Conservation (phyloP, 352 stramenopile genomes). For the Globisporangium ultimum region DNA sequence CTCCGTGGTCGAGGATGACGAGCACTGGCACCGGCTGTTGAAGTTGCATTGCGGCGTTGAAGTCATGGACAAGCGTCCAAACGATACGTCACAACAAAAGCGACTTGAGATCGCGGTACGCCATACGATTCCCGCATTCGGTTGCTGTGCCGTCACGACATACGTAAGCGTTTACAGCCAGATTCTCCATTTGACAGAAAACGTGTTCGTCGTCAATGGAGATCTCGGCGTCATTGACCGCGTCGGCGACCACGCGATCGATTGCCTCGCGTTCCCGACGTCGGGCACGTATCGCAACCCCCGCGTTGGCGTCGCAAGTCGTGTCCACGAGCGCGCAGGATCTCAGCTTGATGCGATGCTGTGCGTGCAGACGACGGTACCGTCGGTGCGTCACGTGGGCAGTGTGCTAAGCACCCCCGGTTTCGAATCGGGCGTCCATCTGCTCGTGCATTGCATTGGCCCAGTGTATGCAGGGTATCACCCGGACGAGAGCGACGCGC, state of each 20-base stretch:
- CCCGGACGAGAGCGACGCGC: background rate
- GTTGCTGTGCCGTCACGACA: constrained; percentile 17
- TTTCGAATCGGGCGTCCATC: constrained; percentile 31
- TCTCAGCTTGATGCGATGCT: constrained; percentile 14
- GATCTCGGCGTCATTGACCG: constrained; percentile 37
- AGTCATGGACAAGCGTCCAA: background rate
- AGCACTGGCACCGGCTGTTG: constrained; percentile 2
- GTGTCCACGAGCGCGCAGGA: constrained; percentile 50
- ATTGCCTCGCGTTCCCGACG: constrained; percentile 68
- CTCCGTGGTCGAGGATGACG: constrained; percentile 2
- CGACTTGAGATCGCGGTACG: background rate
- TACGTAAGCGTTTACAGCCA: constrained; percentile 47
- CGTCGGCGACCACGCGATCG: constrained; percentile 24
- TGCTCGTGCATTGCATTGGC: constrained; percentile 63
- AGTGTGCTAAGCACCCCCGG: constrained; percentile 40
- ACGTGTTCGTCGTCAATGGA: constrained; percentile 33
- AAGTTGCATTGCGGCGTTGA: constrained; percentile 5
- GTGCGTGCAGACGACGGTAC: background rate
- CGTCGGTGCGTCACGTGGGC: constrained; percentile 1
- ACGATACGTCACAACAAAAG: background rate
- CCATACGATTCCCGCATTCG: constrained; percentile 1
- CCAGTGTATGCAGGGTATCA: constrained; percentile 9
- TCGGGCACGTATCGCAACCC: constrained; percentile 36
- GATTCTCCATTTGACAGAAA: constrained; percentile 29
- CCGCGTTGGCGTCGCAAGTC: constrained; percentile 32